Base-by-base conservation (phyloP, 1,284 basidiomycete species). In the Singerocomus inundabilis region DNA sequence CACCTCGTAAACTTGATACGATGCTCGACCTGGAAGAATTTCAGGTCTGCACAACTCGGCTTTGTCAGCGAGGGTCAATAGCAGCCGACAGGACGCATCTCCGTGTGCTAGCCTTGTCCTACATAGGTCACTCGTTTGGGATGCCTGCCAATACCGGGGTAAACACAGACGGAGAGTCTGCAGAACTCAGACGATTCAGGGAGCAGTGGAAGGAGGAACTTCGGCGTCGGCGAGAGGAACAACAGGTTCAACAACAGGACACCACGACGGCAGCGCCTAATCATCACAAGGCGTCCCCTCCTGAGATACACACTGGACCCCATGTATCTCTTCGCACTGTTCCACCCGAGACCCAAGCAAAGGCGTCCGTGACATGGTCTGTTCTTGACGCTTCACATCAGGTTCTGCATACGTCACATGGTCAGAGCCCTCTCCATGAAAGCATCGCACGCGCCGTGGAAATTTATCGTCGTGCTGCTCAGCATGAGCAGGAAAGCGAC, bases 121-220 rank as follows among this genome's bases (percentile, higher is more conserved):
- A 18, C 28, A 42, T 42, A 42, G 35, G 15, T 13, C 18, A 12
- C 26, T 29, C 29, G 25, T 33, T 48, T 18, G 2, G n/a, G 31
- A 60, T 52, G 53, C 5, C 28, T 18, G 32, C 25, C 21, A 49
- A 33, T 12, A 43, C 40, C 15, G 29, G 40, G 25, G 36, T 28
- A 37, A 39, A 36, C 35, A 30, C 41, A 6, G 53, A 48, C 34
- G 53, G 48, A 31, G 78, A 81, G 12, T 61, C 71, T 2, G 63
- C 70, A 5, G 83, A 85, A 57, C 79, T 93, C 51, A 80, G 75
- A 11, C 67, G 70, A 38, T 91, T 94, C 68, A 78, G 89, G 64
- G 76, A 81, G 51, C 78, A 81, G 71, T 94, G 89, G 89, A 78
- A 77, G 53, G 78, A 76, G 42, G 91, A 87, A 66, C 79, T 88